These are phyloP conservation scores for Meyerozyma guilliermondii DNA, from an alignment of 1,139 yeast genomes.

Conservation along the genomic window DNA sequence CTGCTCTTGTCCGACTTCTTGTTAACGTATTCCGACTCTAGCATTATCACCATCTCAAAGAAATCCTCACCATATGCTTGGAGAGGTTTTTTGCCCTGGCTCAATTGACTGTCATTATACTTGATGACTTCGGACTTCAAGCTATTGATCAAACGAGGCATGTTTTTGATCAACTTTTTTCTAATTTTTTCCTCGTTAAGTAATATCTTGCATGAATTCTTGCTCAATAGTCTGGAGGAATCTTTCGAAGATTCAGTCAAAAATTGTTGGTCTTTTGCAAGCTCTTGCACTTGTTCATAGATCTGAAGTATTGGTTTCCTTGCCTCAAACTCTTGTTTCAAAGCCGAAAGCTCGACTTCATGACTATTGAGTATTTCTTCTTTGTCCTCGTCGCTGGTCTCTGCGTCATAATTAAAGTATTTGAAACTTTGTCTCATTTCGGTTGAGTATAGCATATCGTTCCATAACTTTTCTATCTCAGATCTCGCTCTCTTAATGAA, in stretches of 20 bases:
- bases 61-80: constrained; percentile 44
- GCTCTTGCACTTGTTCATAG: constrained; percentile 49
- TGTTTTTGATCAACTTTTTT: constrained; percentile 55
- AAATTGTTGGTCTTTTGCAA: constrained; percentile 57
- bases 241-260: constrained; percentile 72
- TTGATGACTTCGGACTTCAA: constrained; percentile 43
- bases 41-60: constrained; percentile 32
- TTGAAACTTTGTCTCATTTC: constrained; percentile 34
- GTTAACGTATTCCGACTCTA: constrained; percentile 34
- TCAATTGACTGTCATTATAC: constrained; percentile 36
- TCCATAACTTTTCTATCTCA: constrained; percentile 61
- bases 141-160: constrained; percentile 58
- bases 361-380: constrained; percentile 53
- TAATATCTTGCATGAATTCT: constrained; percentile 75
- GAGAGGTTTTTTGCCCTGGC: constrained; percentile 34
- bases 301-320: constrained; percentile 52
- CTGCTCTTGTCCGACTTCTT: constrained; percentile 1
- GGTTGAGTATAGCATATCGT: constrained; percentile 50
- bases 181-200: constrained; percentile 77
- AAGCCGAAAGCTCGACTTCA: constrained; percentile 52
- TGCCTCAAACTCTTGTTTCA: constrained; percentile 47
- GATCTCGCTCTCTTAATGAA: constrained; percentile 60
- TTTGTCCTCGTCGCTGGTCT: constrained; percentile 41
- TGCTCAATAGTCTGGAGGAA: constrained; percentile 69
- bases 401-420: constrained; percentile 32